These are phyloP conservation scores for Gnetum montanum DNA, from an alignment of 75 land plant genomes.

Conservation along the genomic window DNA sequence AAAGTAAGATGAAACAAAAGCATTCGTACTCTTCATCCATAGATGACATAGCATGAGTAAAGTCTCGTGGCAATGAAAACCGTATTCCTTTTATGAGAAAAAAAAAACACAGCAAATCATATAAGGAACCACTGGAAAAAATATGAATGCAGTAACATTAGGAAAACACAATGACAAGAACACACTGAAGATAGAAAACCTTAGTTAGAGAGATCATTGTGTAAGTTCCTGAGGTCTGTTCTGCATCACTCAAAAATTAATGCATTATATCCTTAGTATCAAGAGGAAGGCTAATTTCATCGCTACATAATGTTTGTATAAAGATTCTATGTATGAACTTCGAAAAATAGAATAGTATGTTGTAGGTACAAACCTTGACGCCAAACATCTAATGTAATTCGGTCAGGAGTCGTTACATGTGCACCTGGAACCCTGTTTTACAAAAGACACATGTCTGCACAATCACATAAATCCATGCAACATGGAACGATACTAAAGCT, in stretches of 20 bases:
- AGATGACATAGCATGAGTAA: slow-evolving; percentile 9
- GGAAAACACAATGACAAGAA: too few species aligned
- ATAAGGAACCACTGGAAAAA: too few species aligned
- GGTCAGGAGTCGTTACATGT: slow-evolving; percentile 41
- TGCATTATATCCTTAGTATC: neutral
- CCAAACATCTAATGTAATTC: slow-evolving; percentile 46
- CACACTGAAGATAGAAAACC: slow-evolving; percentile 16
- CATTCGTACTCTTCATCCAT: slow-evolving; percentile 31
- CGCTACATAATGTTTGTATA: too few species aligned
- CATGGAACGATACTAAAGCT: too few species aligned
- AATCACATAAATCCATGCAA: too few species aligned
- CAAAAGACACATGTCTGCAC: too few species aligned
- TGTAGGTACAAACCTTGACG: neutral
- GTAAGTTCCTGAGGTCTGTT: slow-evolving; percentile 28
- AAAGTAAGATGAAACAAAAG: neutral
- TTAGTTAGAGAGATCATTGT: slow-evolving; percentile 25
- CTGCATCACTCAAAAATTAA: slow-evolving; percentile 15
- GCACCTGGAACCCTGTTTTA: slow-evolving; percentile 25
- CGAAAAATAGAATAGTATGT: too few species aligned
- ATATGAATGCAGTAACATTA: too few species aligned
- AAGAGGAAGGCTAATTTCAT: too few species aligned
- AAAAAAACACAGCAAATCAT: too few species aligned
- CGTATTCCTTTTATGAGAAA: too few species aligned
- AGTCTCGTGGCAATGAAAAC: neutral
- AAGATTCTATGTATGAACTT: too few species aligned